phyloP scores from a whole-genome alignment of 192 early-diverging fungal species.

The Funneliformis mosseae region DNA sequence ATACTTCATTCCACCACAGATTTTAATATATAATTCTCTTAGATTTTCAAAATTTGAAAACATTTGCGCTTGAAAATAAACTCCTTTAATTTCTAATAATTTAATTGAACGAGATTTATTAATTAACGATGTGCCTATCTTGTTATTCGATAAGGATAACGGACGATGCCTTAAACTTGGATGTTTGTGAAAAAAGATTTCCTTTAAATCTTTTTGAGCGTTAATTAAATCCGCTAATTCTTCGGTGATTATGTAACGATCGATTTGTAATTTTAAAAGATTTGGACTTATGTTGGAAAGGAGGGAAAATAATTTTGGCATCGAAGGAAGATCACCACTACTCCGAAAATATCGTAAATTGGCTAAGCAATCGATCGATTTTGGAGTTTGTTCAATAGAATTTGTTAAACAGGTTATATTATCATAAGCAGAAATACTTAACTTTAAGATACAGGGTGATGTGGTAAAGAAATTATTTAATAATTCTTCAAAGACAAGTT shows the following conservation, averaged over 20 bases:
- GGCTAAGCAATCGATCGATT: background rate
- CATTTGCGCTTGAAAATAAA: background rate
- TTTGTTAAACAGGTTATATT: background rate
- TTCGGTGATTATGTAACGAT: background rate
- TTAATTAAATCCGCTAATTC: background rate
- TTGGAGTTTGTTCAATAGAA: background rate
- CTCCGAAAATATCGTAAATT: background rate
- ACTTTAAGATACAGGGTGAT: background rate
- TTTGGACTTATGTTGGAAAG: too few species aligned
- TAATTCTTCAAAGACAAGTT: background rate
- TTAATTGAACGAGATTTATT: background rate
- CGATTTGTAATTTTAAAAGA: background rate
- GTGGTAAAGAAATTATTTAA: background rate
- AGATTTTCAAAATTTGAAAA: background rate
- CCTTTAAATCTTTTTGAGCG: background rate
- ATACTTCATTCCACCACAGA: background rate
- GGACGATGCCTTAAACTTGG: background rate
- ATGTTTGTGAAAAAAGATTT: background rate
- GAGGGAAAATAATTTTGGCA: background rate
- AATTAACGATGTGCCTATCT: background rate
- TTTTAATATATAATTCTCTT: background rate
- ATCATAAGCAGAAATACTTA: background rate
- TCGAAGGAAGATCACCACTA: background rate
- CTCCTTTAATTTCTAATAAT: background rate
- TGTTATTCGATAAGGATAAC: background rate